These are phyloP conservation scores for Debaryomyces udenii DNA, from an alignment of 1,139 yeast genomes.

Conservation along the genomic window DNA sequence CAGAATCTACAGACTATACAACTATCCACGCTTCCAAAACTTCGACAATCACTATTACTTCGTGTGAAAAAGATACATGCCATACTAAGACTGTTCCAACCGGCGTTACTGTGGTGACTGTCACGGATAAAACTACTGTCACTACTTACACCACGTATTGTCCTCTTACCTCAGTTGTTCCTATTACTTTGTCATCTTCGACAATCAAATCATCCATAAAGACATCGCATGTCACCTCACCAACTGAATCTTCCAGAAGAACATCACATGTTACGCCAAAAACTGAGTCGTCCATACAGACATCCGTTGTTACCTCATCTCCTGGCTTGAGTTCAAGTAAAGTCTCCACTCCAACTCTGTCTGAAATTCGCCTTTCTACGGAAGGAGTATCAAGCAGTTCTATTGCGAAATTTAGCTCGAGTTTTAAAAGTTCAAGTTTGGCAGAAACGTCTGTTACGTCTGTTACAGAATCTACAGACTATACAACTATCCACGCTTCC, in stretches of 20 bases:
- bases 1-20: slow-evolving; percentile 4
- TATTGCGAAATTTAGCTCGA: not conserved
- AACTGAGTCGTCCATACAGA: not conserved
- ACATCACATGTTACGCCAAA: not conserved
- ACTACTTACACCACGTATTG: slow-evolving; percentile 31
- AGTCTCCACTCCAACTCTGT: not conserved
- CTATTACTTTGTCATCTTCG: not conserved
- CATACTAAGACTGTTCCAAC: slow-evolving; percentile 28
- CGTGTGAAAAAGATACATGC: slow-evolving; percentile 10
- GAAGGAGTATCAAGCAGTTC: not conserved
- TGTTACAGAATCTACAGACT: slow-evolving; percentile 1
- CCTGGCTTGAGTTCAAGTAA: not conserved
- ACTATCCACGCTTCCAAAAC: slow-evolving; percentile 3
- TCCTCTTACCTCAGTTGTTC: slow-evolving; percentile 21
- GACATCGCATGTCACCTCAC: not conserved
- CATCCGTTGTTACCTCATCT: not conserved
- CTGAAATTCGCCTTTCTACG: not conserved
- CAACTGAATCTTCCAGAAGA: not conserved
- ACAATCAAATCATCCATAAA: not conserved
- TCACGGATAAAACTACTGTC: slow-evolving; percentile 14
- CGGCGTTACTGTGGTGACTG: slow-evolving; percentile 20
- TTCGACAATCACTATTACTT: slow-evolving; percentile 21
- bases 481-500: slow-evolving; percentile 1
- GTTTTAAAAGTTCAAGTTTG: slow-evolving; percentile 2
- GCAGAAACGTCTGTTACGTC: slow-evolving; percentile 3